A percentile compares a stretch with the other conserved stretches of the same genome.
phyloP scores from a whole-genome alignment of 2,329 filamentous ascomycete species.

The Sclerotinia trifoliorum region DNA sequence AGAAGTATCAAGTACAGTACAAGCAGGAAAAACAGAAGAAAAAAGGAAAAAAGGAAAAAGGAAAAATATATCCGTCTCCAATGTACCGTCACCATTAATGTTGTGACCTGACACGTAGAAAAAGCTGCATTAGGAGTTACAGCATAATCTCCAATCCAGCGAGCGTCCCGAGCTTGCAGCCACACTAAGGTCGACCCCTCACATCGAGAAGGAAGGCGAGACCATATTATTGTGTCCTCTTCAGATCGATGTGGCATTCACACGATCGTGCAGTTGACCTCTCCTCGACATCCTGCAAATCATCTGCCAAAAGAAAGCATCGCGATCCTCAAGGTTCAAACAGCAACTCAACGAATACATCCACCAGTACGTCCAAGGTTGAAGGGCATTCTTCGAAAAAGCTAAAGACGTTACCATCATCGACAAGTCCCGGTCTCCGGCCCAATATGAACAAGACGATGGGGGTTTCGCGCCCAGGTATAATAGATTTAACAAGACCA shows the following conservation, averaged over 20 bases:
- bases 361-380: not conserved
- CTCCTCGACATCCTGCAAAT: constrained; percentile 25
- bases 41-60: not conserved
- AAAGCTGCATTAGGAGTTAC: constrained; percentile 13
- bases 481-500: constrained; percentile 33
- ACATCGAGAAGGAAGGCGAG: constrained; percentile 17
- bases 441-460: constrained; percentile 33
- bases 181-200: constrained; percentile 23
- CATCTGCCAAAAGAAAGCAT: constrained; percentile 29
- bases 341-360: constrained; percentile 16
- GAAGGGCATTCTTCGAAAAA: constrained; percentile 54
- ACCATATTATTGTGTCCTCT: constrained; percentile 30
- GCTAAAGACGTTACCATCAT: constrained; percentile 71
- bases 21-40: not conserved
- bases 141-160: constrained; percentile 16
- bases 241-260: constrained; percentile 38
- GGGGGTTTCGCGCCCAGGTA: constrained; percentile 26
- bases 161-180: constrained; percentile 7
- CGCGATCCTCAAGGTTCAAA: constrained; percentile 21
- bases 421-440: constrained; percentile 25
- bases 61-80: not conserved
- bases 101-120: constrained; percentile 19
- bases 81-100: constrained; percentile 16
- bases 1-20: not conserved
- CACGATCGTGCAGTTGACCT: constrained; percentile 32